Evolutionary conservation across 306 rosid genomes (phyloP).

Genomic region (Ammopiptanthus mongolicus): DNA sequence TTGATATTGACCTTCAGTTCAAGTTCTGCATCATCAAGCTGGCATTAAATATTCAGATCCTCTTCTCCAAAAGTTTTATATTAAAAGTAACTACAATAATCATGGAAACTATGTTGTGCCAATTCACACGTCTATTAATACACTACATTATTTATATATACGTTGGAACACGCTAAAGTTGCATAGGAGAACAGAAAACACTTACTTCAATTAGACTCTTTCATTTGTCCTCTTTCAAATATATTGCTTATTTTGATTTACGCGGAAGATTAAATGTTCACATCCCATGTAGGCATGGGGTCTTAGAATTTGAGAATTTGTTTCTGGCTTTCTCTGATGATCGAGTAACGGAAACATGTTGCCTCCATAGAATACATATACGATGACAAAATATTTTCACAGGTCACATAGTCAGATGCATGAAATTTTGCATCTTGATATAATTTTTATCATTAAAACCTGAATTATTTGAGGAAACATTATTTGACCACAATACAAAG

Average conservation of each 20-base stretch:
- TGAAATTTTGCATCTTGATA: neutral
- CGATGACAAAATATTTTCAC: neutral
- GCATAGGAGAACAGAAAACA: conserved; percentile 56
- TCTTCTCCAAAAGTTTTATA: conserved; percentile 14
- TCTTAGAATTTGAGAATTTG: conserved; percentile 2
- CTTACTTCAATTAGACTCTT: conserved; percentile 49
- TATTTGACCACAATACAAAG: too few relatives aligned
- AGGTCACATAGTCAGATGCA: neutral
- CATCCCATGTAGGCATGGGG: conserved; percentile 21
- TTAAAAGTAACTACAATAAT: neutral
- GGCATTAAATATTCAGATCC: conserved; percentile 23
- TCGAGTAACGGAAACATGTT: conserved; percentile 27
- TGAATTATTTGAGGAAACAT: neutral
- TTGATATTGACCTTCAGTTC: conserved; percentile 24
- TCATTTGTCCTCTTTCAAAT: conserved; percentile 13
- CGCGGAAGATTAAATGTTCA: neutral
- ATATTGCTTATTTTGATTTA: conserved; percentile 11
- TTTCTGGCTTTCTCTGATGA: neutral
- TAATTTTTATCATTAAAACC: neutral
- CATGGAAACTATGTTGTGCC: conserved; percentile 4
- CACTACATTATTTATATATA: conserved; percentile 4
- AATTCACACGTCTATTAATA: conserved; percentile 18
- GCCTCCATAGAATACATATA: neutral
- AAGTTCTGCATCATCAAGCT: conserved; percentile 27
- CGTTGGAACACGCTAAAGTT: conserved; percentile 45